Base-by-base conservation (phyloP, 352 stramenopile genomes). In the Globisporangium nodosum region DNA sequence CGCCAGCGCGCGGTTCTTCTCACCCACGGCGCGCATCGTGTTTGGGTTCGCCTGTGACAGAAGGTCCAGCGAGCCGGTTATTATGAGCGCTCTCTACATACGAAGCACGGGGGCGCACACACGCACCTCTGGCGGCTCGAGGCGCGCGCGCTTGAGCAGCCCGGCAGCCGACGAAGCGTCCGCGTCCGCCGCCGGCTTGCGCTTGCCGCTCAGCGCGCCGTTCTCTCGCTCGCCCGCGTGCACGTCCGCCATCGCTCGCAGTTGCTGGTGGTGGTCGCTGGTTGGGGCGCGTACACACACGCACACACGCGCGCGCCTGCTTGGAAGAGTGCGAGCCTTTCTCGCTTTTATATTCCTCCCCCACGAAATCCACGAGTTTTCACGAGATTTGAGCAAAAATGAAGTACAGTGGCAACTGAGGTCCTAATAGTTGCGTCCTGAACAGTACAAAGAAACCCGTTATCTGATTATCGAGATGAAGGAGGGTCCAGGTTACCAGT, bases 1-100 rank as follows among this genome's bases (percentile, higher is more conserved):
- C 62, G 79, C 74, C 71, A 94, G 61, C 40, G 81, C 81, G 49
- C 72, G 74, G 68, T 94, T 94, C 49, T 79, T 78, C 57, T 91
- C 76, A 15, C 70, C 73, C 50, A 94, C 81, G 5, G 75, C 73
- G 57, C 89, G 80, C 48, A 92, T 78, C 7, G 78, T 85, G 58
- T 90, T 88, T 5, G 83, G 83, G 53, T 92, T 87, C 6, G 83
- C 83, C 74, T 84, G 35, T 1, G 20, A 18, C 48, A 37, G 33
- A 6, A 37, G 33, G 12, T 31, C 58, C 37, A 30, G 20, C 47
- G 50, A 51, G 0, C 15, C 11, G 64, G 37, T 15, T 15, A 46
- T n/a, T 57, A 4, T 47, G 24, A 11, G 31, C 16, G 49, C 50
- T 43, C 42, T 40, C 9, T 16, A 61, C 1, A n/a, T 16, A 61